A percentile compares a stretch with the other conserved stretches of the same genome.
Conservation (phyloP, 2,329 filamentous ascomycete species). For the Fusarium pseudograminearum region DNA sequence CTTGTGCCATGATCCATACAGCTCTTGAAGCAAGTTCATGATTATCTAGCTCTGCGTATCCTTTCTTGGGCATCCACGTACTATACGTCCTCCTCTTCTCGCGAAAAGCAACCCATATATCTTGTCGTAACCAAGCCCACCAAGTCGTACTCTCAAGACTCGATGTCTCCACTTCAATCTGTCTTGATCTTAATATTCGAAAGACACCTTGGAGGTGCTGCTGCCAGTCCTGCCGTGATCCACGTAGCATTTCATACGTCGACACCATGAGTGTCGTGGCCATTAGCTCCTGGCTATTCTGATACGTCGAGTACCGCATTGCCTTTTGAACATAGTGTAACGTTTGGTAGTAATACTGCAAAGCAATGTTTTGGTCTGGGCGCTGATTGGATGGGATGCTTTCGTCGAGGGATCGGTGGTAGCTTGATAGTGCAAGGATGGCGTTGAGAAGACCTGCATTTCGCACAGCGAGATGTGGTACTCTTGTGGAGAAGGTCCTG, state of each 20-base stretch:
- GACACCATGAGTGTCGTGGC: slow-evolving; percentile 71
- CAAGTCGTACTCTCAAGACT: slow-evolving; percentile 69
- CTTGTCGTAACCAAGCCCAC: slow-evolving; percentile 76
- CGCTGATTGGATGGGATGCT: neutral
- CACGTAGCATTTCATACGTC: slow-evolving; percentile 75
- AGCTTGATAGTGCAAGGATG: slow-evolving; percentile 64
- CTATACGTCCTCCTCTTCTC: slow-evolving; percentile 67
- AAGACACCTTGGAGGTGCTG: slow-evolving; percentile 73
- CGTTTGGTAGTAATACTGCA: slow-evolving; percentile 71
- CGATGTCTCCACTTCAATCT: slow-evolving; percentile 69
- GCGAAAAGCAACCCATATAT: slow-evolving; percentile 73
- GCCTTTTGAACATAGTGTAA: slow-evolving; percentile 71
- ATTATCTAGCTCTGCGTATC: slow-evolving; percentile 60
- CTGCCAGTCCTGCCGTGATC: slow-evolving; percentile 64
- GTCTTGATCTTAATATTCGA: slow-evolving; percentile 72
- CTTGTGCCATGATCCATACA: slow-evolving; percentile 67
- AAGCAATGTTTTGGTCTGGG: slow-evolving; percentile 41
- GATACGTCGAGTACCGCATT: slow-evolving; percentile 69
- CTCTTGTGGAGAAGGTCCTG: slow-evolving; percentile 38
- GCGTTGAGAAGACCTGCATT: slow-evolving; percentile 70
- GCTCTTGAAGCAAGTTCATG: slow-evolving; percentile 66
- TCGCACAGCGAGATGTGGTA: slow-evolving; percentile 39
- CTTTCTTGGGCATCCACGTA: slow-evolving; percentile 67
- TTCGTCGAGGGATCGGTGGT: slow-evolving; percentile 32
- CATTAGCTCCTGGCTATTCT: slow-evolving; percentile 67